Evolutionary conservation across 305 asterid genomes (phyloP), one percentile per base, ranked within the genome.

Genomic region (Rubia peregrina): DNA sequence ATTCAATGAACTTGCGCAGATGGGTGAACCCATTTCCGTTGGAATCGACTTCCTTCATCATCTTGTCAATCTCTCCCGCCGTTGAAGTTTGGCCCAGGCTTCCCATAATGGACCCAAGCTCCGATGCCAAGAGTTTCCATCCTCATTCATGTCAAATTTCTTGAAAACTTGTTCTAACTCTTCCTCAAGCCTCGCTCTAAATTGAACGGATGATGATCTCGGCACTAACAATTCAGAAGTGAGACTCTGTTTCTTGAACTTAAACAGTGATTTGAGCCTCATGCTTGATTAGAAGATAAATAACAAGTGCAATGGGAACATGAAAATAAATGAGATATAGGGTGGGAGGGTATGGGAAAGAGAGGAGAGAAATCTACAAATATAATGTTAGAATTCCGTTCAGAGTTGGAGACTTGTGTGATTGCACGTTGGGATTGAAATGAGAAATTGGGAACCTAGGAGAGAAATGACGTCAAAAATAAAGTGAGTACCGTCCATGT

Each of bases 121-220:
- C 2, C 30, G 30, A 26, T 26, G 2, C 2, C 30, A 3, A 33
- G 36, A 33, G 36, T 26, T 5, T 33, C 36, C n/a, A n/a, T n/a
- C n/a, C n/a, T n/a, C 36, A 33, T 33, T 33, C 36, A 33, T 5
- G 71, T 91, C 98, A 61, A 91, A 94, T 81, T 88, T 91, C 66
- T 83, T 86, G 90, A 93, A 93, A 0, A 93, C 97, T 30, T 85
- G 86, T 49, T 85, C 89, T 30, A 89, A 64, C 17, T 91, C 96
- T 14, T 85, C 95, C 81, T 91, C 95, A 17, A 88, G 64, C 42
- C 74, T 77, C 2, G 78, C 64, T 0, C 89, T 81, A 0, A 79
- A 81, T 73, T 75, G 78, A 0, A 74, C 33, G 0, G 90, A 83
- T 30, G 92, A 30, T 9, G 90, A 75, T 33, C 85, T 73, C 0